Conservation (phyloP, 2,329 filamentous ascomycete species). For the Colletotrichum spinosum region DNA sequence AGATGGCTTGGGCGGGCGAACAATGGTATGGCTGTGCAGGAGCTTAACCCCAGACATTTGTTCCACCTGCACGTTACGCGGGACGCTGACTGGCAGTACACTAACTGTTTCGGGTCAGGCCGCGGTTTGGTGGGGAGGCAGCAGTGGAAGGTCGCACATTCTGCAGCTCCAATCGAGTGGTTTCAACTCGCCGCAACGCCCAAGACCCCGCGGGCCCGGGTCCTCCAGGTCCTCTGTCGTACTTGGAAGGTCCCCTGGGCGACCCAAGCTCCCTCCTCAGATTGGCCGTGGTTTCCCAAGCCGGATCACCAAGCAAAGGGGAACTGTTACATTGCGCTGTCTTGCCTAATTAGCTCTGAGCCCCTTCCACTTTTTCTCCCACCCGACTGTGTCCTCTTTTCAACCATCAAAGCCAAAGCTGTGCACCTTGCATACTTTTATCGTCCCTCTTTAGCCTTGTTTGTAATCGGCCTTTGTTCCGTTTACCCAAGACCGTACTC, state of each 20-base stretch:
- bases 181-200: conserved; percentile 12
- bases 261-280: conserved; percentile 34
- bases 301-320: conserved; percentile 35
- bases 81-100: conserved; percentile 14
- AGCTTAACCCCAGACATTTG: conserved; percentile 29
- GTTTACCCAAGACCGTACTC: conserved; percentile 4
- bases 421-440: conserved; percentile 12
- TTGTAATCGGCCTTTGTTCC: conserved; percentile 22
- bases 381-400: conserved; percentile 32
- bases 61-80: conserved; percentile 14
- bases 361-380: conserved; percentile 31
- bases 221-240: conserved; percentile 1
- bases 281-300: conserved; percentile 32
- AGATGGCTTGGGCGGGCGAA: not conserved
- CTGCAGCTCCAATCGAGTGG: conserved; percentile 29
- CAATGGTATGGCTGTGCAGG: conserved; percentile 5
- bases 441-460: conserved; percentile 32
- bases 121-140: not conserved
- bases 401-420: conserved; percentile 4
- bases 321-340: conserved; percentile 15
- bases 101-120: conserved; percentile 5
- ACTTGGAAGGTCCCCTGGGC: conserved; percentile 4
- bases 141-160: conserved; percentile 4
- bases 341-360: conserved; percentile 15
- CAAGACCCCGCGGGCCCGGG: no score